These are phyloP conservation scores for Pichia nakasei DNA, from an alignment of 805 yeast genomes.

Conservation along the genomic window DNA sequence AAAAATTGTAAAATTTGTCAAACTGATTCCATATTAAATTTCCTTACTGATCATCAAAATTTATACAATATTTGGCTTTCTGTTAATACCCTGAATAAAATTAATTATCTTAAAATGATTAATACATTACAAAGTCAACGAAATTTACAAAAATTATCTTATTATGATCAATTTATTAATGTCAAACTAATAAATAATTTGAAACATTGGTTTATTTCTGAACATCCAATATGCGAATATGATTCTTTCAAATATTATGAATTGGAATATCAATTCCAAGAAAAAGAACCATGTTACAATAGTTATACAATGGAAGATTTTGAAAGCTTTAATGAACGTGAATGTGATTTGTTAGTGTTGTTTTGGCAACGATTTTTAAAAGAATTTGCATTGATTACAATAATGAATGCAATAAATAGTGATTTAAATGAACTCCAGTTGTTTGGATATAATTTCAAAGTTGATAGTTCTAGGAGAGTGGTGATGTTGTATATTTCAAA, in stretches of 20 bases:
- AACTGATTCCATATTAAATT: conserved; percentile 11
- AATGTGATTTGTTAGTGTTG: conserved; percentile 15
- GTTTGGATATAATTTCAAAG: conserved; percentile 21
- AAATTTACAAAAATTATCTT: conserved; percentile 10
- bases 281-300: conserved; percentile 11
- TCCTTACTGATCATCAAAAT: conserved; percentile 7
- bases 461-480: conserved; percentile 9
- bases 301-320: conserved; percentile 14
- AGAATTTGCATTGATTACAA: conserved; percentile 10
- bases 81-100: conserved; percentile 13
- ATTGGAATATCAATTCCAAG: conserved; percentile 16
- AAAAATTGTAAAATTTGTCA: conserved; percentile 24
- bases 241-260: conserved; percentile 14
- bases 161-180: conserved; percentile 19
- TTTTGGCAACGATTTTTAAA: conserved; percentile 19
- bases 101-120: conserved; percentile 8
- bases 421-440: conserved; percentile 14
- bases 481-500: conserved; percentile 17
- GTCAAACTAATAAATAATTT: conserved; percentile 14
- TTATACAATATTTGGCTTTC: conserved; percentile 14
- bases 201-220: conserved; percentile 20
- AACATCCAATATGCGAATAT: conserved; percentile 12
- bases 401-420: background rate
- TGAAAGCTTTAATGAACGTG: conserved; percentile 13
- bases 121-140: conserved; percentile 4